Evolutionary conservation across 768 basidiomycete genomes (phyloP).

Genomic region (Kwoniella sp.): DNA sequence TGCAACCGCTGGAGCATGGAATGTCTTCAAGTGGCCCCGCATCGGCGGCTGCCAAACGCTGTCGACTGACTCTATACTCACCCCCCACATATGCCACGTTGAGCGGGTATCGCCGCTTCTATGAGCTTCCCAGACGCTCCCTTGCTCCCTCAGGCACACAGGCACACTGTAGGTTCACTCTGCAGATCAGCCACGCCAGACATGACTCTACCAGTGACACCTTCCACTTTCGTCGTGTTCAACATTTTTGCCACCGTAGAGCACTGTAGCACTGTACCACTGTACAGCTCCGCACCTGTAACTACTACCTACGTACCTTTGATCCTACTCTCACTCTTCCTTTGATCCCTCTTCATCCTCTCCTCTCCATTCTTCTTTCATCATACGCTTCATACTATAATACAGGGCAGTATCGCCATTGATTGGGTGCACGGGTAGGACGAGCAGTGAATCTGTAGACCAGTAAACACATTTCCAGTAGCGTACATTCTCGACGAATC

Average conservation of each 20-base stretch:
- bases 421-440: too few relatives aligned
- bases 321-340: not conserved
- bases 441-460: too few relatives aligned
- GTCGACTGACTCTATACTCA: too few relatives aligned
- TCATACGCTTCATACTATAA: not conserved
- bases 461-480: too few relatives aligned
- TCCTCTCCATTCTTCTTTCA: conserved; percentile 8
- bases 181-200: not conserved
- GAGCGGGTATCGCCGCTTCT: too few relatives aligned
- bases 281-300: not conserved
- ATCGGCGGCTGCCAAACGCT: too few relatives aligned
- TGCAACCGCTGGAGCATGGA: too few relatives aligned
- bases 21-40: too few relatives aligned
- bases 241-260: not conserved
- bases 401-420: conserved; percentile 10
- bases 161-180: too few relatives aligned
- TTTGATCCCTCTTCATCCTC: conserved; percentile 18
- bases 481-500: conserved; percentile 14
- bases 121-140: too few relatives aligned
- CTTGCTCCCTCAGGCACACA: not conserved
- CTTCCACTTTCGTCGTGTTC: conserved; percentile 11
- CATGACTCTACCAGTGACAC: not conserved
- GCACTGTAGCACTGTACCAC: too few relatives aligned
- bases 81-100: too few relatives aligned
- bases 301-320: not conserved